Base-by-base conservation (phyloP, 257 asterid genomes). In the Buddleja alternifolia region DNA sequence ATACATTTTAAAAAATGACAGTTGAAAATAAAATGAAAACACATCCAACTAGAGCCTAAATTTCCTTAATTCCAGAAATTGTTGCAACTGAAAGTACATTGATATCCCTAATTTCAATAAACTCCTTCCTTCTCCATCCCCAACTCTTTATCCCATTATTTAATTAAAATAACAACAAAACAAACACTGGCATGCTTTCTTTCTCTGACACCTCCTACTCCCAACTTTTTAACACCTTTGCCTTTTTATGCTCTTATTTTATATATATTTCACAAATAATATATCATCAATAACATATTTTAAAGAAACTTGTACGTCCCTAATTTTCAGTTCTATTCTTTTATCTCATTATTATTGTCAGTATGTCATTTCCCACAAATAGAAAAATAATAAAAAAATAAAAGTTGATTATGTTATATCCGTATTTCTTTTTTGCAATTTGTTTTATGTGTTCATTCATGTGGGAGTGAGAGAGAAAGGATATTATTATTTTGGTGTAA, bases 51-150 rank as follows among this genome's bases (percentile, higher is more conserved):
- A n/a, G n/a, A n/a, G n/a, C n/a, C n/a, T n/a, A n/a, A n/a, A n/a
- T 23, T 69, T 53, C 7, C 5, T 15, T 45, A 23, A 50, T 62
- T 54, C 47, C 85, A 68, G 84, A 82, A 82, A 81, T 82, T 73
- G 68, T 80, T 76, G 86, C 83, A 80, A 73, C 85, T 75, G 81
- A 86, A 82, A 77, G 79, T 83, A 80, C 80, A 75, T 88, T 50
- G 47, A 46, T 78, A 76, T 75, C 82, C 81, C 84, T 84, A 42
- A 23, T 82, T 80, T 75, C 96, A 86, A 80, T 72, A 83, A 83
- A 84, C 86, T 86, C 92, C 75, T 72, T 67, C 61, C 5, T 63
- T 62, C 76, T 56, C 57, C 51, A 12, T 37, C 59, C 73, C 67
- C 46, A 66, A 57, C 67, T 36, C 41, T 10, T 21, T 11, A 14